Percentiles rank a stretch among this genome's conserved stretches.
These are phyloP conservation scores for Microsporum ferrugineum DNA, from an alignment of 2,329 filamentous ascomycete species.

Conservation along the genomic window DNA sequence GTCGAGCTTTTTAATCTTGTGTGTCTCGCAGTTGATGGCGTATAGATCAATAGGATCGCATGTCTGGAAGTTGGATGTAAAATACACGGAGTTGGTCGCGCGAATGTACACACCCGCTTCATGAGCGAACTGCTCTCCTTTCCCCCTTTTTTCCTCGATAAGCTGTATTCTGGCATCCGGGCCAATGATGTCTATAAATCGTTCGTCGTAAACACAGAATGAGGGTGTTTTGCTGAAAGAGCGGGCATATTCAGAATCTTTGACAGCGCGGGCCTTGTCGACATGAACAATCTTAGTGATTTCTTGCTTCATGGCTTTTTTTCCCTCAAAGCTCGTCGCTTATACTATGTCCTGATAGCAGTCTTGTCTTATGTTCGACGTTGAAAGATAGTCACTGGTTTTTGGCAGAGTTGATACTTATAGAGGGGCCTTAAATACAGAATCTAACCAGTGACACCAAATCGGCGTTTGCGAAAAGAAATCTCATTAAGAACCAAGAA, in stretches of 20 bases:
- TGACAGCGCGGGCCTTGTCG: slow-evolving; percentile 11
- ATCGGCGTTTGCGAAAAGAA: no score
- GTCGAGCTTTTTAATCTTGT: slow-evolving; percentile 12
- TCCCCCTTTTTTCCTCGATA: slow-evolving; percentile 25
- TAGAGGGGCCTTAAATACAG: no score
- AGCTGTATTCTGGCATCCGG: slow-evolving; percentile 27
- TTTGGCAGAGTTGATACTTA: no score
- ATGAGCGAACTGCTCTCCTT: slow-evolving; percentile 39
- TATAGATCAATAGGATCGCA: slow-evolving; percentile 19
- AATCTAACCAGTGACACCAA: no score
- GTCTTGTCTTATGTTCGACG: no score
- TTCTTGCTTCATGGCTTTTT: background rate
- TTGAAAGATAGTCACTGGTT: no score
- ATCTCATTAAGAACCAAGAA: no score
- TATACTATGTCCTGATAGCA: background rate
- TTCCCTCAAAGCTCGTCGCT: background rate
- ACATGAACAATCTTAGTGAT: slow-evolving; percentile 6
- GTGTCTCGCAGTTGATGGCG: slow-evolving; percentile 11
- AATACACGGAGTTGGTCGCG: slow-evolving; percentile 24
- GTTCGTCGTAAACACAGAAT: slow-evolving; percentile 14
- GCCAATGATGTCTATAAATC: slow-evolving; percentile 26
- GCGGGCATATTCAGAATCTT: slow-evolving; percentile 9
- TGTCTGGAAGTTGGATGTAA: slow-evolving; percentile 29
- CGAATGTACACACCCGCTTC: slow-evolving; percentile 35
- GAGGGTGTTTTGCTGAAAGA: slow-evolving; percentile 9